Evolutionary conservation across 108 stramenopile species (phyloP).

Genomic region (Skeletonema costatum): DNA sequence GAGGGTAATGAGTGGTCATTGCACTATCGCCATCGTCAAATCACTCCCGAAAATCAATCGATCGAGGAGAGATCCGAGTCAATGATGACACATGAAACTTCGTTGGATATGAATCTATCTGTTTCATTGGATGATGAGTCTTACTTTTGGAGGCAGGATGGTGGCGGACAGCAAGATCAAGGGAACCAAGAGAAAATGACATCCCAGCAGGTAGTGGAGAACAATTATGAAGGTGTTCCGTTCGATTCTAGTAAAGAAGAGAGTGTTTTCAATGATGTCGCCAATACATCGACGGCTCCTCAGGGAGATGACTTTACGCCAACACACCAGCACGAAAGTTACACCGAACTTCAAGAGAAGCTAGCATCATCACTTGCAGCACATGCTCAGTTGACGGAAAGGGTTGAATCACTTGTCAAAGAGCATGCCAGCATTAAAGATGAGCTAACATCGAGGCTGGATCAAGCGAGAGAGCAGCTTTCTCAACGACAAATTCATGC

Average conservation of each 20-base stretch:
- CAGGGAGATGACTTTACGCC: background rate
- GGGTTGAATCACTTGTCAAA: background rate
- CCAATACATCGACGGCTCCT: background rate
- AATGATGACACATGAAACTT: too few species aligned
- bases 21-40: too few species aligned
- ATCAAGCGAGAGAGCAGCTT: background rate
- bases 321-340: background rate
- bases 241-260: background rate
- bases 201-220: background rate
- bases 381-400: background rate
- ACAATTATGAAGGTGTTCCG: background rate
- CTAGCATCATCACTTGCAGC: background rate
- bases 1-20: too few species aligned
- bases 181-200: background rate
- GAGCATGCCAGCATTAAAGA: background rate
- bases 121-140: too few species aligned
- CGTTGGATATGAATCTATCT: too few species aligned
- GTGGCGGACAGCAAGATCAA: background rate
- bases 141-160: too few species aligned
- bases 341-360: background rate
- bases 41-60: too few species aligned
- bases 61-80: too few species aligned
- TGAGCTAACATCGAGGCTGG: background rate
- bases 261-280: background rate
- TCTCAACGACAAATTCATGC: background rate